A percentile compares a stretch with the other conserved stretches of the same genome.
phyloP scores from a whole-genome alignment of 169 alveolate species.

The Amoebophrya sp. region DNA sequence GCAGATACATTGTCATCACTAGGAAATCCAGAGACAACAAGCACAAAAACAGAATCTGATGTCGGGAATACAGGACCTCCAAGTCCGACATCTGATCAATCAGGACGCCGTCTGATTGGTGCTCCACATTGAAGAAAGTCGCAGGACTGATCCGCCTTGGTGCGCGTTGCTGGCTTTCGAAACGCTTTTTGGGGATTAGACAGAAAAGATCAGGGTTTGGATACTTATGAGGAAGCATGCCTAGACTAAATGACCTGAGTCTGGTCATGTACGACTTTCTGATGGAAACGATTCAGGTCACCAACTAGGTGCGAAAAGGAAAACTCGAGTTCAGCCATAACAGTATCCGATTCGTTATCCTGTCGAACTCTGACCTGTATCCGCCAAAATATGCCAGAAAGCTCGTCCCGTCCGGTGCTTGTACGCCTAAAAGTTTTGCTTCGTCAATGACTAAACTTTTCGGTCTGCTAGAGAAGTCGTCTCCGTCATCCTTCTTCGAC shows the following conservation, averaged over 20 bases:
- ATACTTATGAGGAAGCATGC: no score
- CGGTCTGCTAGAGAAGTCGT: no score
- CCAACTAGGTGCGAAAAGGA: no score
- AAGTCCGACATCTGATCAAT: background rate
- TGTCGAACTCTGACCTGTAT: background rate
- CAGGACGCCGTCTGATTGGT: conserved; percentile 18
- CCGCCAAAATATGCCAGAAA: background rate
- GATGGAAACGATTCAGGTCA: no score
- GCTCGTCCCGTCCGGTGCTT: background rate
- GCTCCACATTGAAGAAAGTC: background rate
- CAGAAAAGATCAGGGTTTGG: no score
- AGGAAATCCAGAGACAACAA: background rate
- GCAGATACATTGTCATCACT: background rate
- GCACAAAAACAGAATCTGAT: background rate
- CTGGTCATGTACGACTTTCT: no score
- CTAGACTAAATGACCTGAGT: no score
- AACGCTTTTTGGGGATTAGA: no score
- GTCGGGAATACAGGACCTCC: background rate
- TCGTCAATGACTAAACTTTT: background rate
- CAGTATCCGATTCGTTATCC: background rate
- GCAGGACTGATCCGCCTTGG: background rate
- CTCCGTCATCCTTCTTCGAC: no score
- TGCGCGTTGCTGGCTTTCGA: no score
- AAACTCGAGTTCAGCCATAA: no score
- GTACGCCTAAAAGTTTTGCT: background rate